phyloP scores from a whole-genome alignment of 331 rosid species.

The Malus hybrid region DNA sequence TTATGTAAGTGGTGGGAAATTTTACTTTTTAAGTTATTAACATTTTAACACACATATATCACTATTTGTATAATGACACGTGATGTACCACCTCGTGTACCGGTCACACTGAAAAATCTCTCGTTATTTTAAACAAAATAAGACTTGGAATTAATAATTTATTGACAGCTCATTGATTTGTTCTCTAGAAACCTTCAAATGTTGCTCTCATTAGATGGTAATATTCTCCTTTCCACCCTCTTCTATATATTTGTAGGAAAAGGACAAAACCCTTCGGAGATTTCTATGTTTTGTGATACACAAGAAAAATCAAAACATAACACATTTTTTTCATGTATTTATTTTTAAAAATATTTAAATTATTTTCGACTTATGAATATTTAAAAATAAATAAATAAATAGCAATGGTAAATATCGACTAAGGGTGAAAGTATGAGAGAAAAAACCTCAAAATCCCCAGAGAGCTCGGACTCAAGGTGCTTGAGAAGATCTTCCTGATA shows the following conservation, averaged over 20 bases:
- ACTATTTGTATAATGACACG: no score
- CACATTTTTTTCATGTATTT: background rate
- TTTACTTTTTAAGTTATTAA: no score
- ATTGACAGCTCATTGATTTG: background rate
- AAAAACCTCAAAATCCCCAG: conserved; percentile 58
- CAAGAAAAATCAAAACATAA: background rate
- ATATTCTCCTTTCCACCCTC: background rate
- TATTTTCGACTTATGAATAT: no score
- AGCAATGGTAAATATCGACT: no score
- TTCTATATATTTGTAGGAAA: background rate
- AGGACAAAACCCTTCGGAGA: background rate
- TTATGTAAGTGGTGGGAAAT: no score
- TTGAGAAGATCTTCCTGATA: conserved; percentile 60
- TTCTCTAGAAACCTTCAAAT: no score
- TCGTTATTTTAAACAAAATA: background rate
- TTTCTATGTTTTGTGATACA: background rate
- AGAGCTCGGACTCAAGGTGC: conserved; percentile 69
- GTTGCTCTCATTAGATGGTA: background rate
- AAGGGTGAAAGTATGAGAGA: background rate
- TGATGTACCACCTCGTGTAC: no score
- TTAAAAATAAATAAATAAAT: no score
- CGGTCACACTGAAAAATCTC: no score
- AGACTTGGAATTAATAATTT: background rate
- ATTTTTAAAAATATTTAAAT: background rate
- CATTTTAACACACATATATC: no score